Base-by-base conservation (phyloP, 177 flowering plant genomes). In the Vitis hybrid region DNA sequence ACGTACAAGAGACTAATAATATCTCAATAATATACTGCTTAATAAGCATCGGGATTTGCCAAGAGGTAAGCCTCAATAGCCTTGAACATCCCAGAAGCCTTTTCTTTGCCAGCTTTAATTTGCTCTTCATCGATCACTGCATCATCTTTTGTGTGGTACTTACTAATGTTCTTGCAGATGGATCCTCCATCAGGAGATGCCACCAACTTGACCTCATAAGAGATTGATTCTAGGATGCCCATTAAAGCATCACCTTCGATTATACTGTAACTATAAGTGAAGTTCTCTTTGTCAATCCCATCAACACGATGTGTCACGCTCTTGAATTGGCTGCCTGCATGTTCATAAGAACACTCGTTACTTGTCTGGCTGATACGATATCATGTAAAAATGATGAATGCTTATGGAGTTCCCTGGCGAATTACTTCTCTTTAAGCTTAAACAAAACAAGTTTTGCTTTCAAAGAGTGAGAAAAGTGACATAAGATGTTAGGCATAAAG, bases 51-150 rank as follows among this genome's bases (percentile, higher is more conserved):
- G 2, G 75, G 81, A 30, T 78, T 62, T n/a, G 69, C 75, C 62
- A 73, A 8, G 66, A 74, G 70, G 50, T 78, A 78, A 4, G 13
- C 66, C 34, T 78, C 77, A 45, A 74, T 19, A 34, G 69, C 69
- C 67, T 71, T 74, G 70, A 70, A 66, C 8, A 74, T 1, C 23
- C 72, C 3, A 7, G 26, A 10, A 17, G 52, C 68, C 73, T 71
- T 74, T 13, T 67, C 75, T 54, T 67, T 70, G 8, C 66, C 72
- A 10, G 54, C 72, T 56, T 76, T 71, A 10, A 78, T 48, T 4
- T 80, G 70, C 52, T 80, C 83, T 52, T 83, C 81, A n/a, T 60
- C 70, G 64, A 77, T 40, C 65, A 64, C 76, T 7, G n/a, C 45
- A 1, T 52, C 79, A 0, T 45, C 77, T 1, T 60, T 48, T 10